Percentiles rank a stretch among this genome's conserved stretches.
Conservation (phyloP, 768 basidiomycete genomes). For the Suillus spraguei region DNA sequence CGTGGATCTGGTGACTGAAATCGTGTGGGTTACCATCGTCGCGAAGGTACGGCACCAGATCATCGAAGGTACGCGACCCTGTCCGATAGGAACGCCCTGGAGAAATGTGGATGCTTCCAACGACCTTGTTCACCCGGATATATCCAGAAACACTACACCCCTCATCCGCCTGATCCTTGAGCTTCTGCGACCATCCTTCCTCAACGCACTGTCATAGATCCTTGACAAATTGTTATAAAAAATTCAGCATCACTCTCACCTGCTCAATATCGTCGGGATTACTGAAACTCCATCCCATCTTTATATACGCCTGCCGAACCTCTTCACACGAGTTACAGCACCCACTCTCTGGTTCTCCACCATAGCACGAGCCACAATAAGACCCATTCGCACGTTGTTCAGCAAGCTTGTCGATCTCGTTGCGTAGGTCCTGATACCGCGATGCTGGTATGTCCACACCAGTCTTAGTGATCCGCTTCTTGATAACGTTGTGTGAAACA, state of each 20-base stretch:
- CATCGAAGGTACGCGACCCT: slow-evolving; percentile 73
- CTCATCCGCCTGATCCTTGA: slow-evolving; percentile 89
- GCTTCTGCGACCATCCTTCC: slow-evolving; percentile 94
- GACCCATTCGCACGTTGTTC: slow-evolving; percentile 58
- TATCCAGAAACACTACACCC: slow-evolving; percentile 94
- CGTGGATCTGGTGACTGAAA: slow-evolving; percentile 89
- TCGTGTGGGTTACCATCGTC: slow-evolving; percentile 90
- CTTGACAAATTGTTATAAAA: not conserved
- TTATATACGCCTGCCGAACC: slow-evolving; percentile 86
- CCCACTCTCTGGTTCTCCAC: slow-evolving; percentile 75
- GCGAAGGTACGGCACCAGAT: slow-evolving; percentile 92
- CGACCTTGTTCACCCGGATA: slow-evolving; percentile 95
- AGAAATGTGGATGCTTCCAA: slow-evolving; percentile 93
- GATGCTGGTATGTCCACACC: slow-evolving; percentile 63
- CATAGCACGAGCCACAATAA: slow-evolving; percentile 98
- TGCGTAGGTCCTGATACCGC: slow-evolving; percentile 66
- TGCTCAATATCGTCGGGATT: slow-evolving; percentile 93
- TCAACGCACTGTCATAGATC: slow-evolving; percentile 66
- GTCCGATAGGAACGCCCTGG: slow-evolving; percentile 96
- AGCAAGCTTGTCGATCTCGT: slow-evolving; percentile 84
- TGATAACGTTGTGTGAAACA: slow-evolving; percentile 85
- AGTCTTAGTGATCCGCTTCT: slow-evolving; percentile 68
- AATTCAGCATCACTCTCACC: slow-evolving; percentile 46
- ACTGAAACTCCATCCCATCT: slow-evolving; percentile 93
- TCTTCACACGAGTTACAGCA: slow-evolving; percentile 98